Base-by-base conservation (phyloP, 345 rosid genomes). In the Citrus unshiu region DNA sequence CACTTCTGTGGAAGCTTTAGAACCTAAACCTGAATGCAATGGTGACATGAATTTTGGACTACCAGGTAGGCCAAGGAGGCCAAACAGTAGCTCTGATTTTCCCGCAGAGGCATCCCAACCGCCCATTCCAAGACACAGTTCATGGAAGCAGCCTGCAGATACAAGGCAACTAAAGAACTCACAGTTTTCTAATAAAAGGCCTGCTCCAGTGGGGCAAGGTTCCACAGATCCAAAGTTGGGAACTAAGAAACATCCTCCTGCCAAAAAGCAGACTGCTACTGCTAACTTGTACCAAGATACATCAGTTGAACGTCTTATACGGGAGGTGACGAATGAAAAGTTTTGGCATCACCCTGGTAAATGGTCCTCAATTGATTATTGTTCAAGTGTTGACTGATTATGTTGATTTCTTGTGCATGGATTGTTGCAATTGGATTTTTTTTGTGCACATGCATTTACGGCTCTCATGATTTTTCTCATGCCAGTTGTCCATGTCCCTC, bases 261-360 rank as follows among this genome's bases (percentile, higher is more conserved):
- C 87, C 77, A 96, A 93, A 88, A 97, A 92, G 84, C 78, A 85
- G 70, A 77, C 78, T 39, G 74, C 78, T 56, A 82, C 70, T 68
- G 80, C 83, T 81, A 77, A 73, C 65, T 80, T 89, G 24, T 94
- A 94, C 83, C 98, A 91, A 77, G 99, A 97, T 85, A 89, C 99
- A 30, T 97, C 99, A n/a, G 99, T 97, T 81, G 99, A 97, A 82
- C 98, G 99, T 68, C 93, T 97, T 43, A 92, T 97, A 85, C 86
- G 99, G 78, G 99, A 97, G 85, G 98, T 94, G 86, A 97, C 98
- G 56, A 93, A 86, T 79, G 93, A 93, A 82, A 97, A 93, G 82
- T 90, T 94, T 82, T 97, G 99, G 99, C 93, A 89, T 84, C 93
- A 86, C 46, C 89, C 94, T 86, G 97, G 97, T 92, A 90, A 64